Evolutionary conservation across 2,329 filamentous ascomycete genomes (phyloP).

Genomic region (Aureobasidium leucospermi): DNA sequence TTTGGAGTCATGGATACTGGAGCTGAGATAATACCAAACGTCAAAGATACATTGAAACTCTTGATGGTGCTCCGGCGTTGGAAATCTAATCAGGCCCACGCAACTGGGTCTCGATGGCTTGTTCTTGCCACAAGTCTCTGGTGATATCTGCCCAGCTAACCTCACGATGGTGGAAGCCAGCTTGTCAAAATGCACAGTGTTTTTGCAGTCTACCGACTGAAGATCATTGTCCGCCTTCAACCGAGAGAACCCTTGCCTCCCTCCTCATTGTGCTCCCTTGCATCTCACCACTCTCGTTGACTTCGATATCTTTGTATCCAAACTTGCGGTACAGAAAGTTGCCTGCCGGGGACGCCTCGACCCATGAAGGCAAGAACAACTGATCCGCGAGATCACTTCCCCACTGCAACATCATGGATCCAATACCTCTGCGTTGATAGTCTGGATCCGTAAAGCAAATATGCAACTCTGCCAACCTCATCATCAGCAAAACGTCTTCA

Average conservation of each 20-base stretch:
- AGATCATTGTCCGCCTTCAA: constrained; percentile 20
- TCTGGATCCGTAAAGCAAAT: constrained; percentile 30
- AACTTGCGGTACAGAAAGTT: constrained; percentile 22
- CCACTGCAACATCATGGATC: constrained; percentile 32
- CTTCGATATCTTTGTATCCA: constrained; percentile 21
- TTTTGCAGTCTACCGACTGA: too few relatives aligned
- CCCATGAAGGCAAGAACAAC: constrained; percentile 25
- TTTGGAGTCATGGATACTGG: too few relatives aligned
- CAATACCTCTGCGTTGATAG: constrained; percentile 31
- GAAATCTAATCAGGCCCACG: too few relatives aligned
- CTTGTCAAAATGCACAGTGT: too few relatives aligned
- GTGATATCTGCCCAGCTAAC: too few relatives aligned
- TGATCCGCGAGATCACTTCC: constrained; percentile 29
- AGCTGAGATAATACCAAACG: too few relatives aligned
- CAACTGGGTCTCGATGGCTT: too few relatives aligned
- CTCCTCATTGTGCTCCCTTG: constrained; percentile 16
- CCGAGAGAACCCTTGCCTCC: background rate
- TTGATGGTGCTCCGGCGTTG: too few relatives aligned
- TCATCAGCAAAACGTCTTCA: background rate
- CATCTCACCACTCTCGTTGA: constrained; percentile 15
- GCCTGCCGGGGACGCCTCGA: constrained; percentile 23
- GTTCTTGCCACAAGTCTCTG: too few relatives aligned
- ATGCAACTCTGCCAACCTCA: constrained; percentile 24
- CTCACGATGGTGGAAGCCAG: too few relatives aligned
- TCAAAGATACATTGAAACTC: too few relatives aligned